These are phyloP conservation scores for Cryphonectria naterciae DNA, from an alignment of 2,329 filamentous ascomycete species.

Conservation along the genomic window DNA sequence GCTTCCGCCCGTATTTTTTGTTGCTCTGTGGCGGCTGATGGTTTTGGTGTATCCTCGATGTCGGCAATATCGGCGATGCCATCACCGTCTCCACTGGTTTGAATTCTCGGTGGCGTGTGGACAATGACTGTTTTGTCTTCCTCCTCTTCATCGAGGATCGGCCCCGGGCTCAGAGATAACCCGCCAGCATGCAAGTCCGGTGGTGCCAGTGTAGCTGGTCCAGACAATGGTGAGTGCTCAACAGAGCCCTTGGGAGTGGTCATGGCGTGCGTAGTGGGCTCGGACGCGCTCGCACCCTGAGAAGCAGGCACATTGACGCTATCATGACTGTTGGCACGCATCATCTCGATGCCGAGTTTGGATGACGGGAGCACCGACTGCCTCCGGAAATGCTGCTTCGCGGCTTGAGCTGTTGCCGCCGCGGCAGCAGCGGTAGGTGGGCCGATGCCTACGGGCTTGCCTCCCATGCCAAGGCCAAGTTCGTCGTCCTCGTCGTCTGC, in stretches of 20 bases:
- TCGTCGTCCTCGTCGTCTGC: slow-evolving; percentile 96
- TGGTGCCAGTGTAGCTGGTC: slow-evolving; percentile 25
- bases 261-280: slow-evolving; percentile 57
- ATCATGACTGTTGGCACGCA: slow-evolving; percentile 93
- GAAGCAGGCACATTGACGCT: slow-evolving; percentile 60
- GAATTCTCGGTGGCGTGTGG: slow-evolving; percentile 39
- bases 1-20: slow-evolving; percentile 30
- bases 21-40: slow-evolving; percentile 30
- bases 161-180: slow-evolving; percentile 16
- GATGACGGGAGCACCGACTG: slow-evolving; percentile 72
- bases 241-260: slow-evolving; percentile 47
- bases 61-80: background rate
- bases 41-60: slow-evolving; percentile 50
- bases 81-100: slow-evolving; percentile 24
- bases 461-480: slow-evolving; percentile 57
- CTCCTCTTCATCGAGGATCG: slow-evolving; percentile 26
- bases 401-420: slow-evolving; percentile 11
- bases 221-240: slow-evolving; percentile 30
- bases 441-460: slow-evolving; percentile 38
- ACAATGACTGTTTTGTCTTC: slow-evolving; percentile 30
- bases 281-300: slow-evolving; percentile 53
- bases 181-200: slow-evolving; percentile 24
- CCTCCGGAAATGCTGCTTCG: slow-evolving; percentile 51
- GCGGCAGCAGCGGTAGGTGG: slow-evolving; percentile 18
- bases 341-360: slow-evolving; percentile 95